Evolutionary conservation across 2,329 filamentous ascomycete genomes (phyloP).

Genomic region (Orbilia blumenaviensis): DNA sequence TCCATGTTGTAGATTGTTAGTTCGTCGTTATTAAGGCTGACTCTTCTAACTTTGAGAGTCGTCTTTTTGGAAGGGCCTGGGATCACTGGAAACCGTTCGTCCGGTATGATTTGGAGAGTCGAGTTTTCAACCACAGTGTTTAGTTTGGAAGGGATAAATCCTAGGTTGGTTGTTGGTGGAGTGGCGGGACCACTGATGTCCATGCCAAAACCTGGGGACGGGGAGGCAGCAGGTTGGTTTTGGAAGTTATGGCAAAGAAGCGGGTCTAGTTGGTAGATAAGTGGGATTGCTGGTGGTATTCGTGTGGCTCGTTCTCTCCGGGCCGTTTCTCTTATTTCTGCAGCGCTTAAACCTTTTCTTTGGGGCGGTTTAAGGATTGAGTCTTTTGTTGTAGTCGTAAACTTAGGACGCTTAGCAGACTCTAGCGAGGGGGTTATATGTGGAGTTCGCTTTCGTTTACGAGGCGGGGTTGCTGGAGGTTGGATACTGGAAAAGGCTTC

Average conservation of each 20-base stretch:
- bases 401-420: neutral
- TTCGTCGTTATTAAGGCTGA: conserved; percentile 37
- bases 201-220: conserved; percentile 34
- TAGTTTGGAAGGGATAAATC: neutral
- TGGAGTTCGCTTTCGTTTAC: neutral
- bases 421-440: neutral
- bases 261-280: neutral
- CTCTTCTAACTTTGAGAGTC: neutral
- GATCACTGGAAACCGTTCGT: neutral
- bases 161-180: neutral
- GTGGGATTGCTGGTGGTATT: neutral
- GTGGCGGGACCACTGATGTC: neutral
- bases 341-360: too few relatives aligned
- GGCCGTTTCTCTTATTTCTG: too few relatives aligned
- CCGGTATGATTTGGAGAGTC: neutral
- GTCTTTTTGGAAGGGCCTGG: neutral
- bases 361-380: neutral
- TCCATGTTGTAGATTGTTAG: conserved; percentile 47
- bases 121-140: neutral
- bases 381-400: neutral
- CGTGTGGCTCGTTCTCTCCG: too few relatives aligned
- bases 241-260: neutral
- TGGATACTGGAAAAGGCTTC: neutral
- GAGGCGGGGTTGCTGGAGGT: neutral
- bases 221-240: neutral